Conservation (phyloP, 768 basidiomycete genomes). For the Tricholoma bakamatsutake region DNA sequence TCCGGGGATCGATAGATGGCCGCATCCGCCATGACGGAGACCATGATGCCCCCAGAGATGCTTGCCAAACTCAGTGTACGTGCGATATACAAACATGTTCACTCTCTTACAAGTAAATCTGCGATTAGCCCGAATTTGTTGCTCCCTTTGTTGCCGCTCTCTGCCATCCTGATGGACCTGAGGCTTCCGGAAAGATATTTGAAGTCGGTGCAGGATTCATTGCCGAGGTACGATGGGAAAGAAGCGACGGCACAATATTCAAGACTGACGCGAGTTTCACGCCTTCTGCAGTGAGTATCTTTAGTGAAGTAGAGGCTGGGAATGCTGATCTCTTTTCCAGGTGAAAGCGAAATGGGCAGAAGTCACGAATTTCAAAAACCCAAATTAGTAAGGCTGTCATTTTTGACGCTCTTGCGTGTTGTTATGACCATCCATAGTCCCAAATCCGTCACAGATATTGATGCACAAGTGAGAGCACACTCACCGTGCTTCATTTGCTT, state of each 20-base stretch:
- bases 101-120: slow-evolving; percentile 1
- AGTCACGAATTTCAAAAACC: slow-evolving; percentile 71
- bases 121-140: slow-evolving; percentile 74
- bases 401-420: background rate
- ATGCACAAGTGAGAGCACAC: slow-evolving; percentile 39
- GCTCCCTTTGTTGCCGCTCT: slow-evolving; percentile 90
- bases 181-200: slow-evolving; percentile 77
- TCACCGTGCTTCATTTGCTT: background rate
- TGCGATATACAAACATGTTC: background rate
- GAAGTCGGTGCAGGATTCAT: slow-evolving; percentile 92
- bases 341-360: slow-evolving; percentile 82
- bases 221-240: slow-evolving; percentile 91
- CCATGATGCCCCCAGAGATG: slow-evolving; percentile 91
- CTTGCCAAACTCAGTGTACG: slow-evolving; percentile 76
- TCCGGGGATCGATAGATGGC: slow-evolving; percentile 53
- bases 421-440: slow-evolving; percentile 44
- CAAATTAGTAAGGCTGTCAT: slow-evolving; percentile 53
- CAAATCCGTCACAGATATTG: slow-evolving; percentile 52
- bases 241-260: slow-evolving; percentile 82
- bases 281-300: slow-evolving; percentile 72
- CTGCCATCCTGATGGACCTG: slow-evolving; percentile 77
- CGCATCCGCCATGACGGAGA: slow-evolving; percentile 96
- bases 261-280: slow-evolving; percentile 88
- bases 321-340: slow-evolving; percentile 25
- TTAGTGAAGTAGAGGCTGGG: background rate